Percentiles rank a stretch among this genome's conserved stretches.
These are phyloP conservation scores for Crataegus laevigata DNA, from an alignment of 306 rosid genomes.

Conservation along the genomic window DNA sequence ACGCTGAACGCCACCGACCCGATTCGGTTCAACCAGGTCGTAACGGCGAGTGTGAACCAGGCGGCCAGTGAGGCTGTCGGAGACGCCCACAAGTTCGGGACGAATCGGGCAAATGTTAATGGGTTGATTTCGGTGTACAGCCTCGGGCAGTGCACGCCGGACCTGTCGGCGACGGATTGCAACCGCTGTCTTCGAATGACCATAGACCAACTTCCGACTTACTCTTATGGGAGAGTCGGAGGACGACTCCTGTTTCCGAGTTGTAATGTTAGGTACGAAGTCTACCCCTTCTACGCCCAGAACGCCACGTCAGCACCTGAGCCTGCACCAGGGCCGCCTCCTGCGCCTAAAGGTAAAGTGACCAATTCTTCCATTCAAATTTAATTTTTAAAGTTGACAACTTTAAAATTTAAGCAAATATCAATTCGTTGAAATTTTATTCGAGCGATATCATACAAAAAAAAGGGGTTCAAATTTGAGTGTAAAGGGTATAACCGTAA, in stretches of 20 bases:
- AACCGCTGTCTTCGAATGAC: not conserved
- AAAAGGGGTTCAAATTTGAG: no score
- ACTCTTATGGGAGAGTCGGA: not conserved
- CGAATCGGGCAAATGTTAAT: not conserved
- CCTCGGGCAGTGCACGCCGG: conserved; percentile 26
- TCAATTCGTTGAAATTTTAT: no score
- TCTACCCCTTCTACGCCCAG: conserved; percentile 3
- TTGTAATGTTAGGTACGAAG: not conserved
- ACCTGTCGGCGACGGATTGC: conserved; percentile 11
- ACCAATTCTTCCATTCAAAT: no score
- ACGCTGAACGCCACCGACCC: not conserved
- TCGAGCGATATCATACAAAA: no score
- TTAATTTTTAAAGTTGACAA: no score
- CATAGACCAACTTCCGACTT: conserved; percentile 6
- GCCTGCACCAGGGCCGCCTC: not conserved
- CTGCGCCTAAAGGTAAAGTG: not conserved
- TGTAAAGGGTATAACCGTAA: conserved; percentile 13
- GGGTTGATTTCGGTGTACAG: not conserved
- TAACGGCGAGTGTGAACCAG: not conserved
- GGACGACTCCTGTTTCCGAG: not conserved
- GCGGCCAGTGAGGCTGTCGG: not conserved
- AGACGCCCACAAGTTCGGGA: not conserved
- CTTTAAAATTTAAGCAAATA: no score
- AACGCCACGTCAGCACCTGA: not conserved
- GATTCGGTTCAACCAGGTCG: not conserved